Conservation (phyloP, 1,139 yeast genomes). For the Yamadazyma diddensiae region DNA sequence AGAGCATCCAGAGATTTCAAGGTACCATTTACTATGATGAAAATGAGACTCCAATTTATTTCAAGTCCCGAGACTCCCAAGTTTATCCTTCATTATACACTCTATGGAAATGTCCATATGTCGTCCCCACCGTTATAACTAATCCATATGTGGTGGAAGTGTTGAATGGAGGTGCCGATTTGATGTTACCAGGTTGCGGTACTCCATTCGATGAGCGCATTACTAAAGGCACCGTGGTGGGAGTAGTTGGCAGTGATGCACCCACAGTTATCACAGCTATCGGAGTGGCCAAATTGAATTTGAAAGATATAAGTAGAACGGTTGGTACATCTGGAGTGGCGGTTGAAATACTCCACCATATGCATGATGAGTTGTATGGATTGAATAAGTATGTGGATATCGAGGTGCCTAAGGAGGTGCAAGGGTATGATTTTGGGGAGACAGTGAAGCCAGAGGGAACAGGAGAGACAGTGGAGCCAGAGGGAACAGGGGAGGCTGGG, state of each 20-base stretch:
- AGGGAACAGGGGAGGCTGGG: background rate
- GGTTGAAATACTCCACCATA: constrained; percentile 54
- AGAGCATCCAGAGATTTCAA: constrained; percentile 48
- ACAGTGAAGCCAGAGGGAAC: constrained; percentile 4
- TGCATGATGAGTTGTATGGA: constrained; percentile 51
- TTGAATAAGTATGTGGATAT: constrained; percentile 46
- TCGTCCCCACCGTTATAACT: constrained; percentile 67
- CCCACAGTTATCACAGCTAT: constrained; percentile 74
- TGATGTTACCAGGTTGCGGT: constrained; percentile 88
- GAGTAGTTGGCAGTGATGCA: constrained; percentile 56
- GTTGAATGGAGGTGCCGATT: constrained; percentile 74
- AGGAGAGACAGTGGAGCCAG: constrained; percentile 4
- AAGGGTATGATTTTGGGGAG: constrained; percentile 21
- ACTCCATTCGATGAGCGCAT: constrained; percentile 65
- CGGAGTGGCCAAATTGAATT: constrained; percentile 60
- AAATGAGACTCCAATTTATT: constrained; percentile 69
- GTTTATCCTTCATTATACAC: constrained; percentile 72
- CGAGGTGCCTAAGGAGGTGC: constrained; percentile 36
- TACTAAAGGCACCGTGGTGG: constrained; percentile 59
- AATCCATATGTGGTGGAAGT: constrained; percentile 68
- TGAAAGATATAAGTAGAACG: constrained; percentile 42
- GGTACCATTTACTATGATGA: constrained; percentile 69
- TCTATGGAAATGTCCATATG: constrained; percentile 64
- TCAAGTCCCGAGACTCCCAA: constrained; percentile 53
- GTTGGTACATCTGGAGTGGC: constrained; percentile 66